Percentiles rank a stretch among this genome's conserved stretches.
Conservation (phyloP, 2,329 filamentous ascomycete species). For the Aspergillus sp. region DNA sequence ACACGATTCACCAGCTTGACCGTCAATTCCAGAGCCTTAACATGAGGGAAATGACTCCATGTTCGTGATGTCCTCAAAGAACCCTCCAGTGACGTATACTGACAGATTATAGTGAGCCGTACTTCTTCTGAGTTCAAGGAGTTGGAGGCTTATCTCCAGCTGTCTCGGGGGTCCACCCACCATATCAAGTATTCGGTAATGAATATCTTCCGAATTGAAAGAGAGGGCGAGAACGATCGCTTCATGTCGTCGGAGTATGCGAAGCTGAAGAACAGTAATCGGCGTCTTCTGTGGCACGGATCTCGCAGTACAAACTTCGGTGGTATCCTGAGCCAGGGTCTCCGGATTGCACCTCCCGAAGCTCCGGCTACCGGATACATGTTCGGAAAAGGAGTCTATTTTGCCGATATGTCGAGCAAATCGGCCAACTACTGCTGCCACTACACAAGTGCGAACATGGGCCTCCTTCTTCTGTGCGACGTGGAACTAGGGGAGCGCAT, state of each 20-base stretch:
- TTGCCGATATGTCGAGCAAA: constrained; percentile 82
- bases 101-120: constrained; percentile 47
- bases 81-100: constrained; percentile 5
- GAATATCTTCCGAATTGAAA: constrained; percentile 80
- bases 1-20: constrained; percentile 64
- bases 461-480: constrained; percentile 77
- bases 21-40: constrained; percentile 68
- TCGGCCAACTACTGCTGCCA: constrained; percentile 73
- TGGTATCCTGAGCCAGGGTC: constrained; percentile 81
- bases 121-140: constrained; percentile 61
- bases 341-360: constrained; percentile 79
- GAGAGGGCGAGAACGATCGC: constrained; percentile 67
- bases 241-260: constrained; percentile 59
- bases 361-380: constrained; percentile 79
- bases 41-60: constrained; percentile 71
- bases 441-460: constrained; percentile 62
- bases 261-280: constrained; percentile 57
- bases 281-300: constrained; percentile 83
- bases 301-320: constrained; percentile 80
- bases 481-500: constrained; percentile 77
- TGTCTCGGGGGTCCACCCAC: constrained; percentile 68
- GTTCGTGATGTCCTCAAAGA: constrained; percentile 20
- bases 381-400: constrained; percentile 88
- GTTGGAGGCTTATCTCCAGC: constrained; percentile 64
- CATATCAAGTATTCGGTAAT: constrained; percentile 48